A percentile compares a stretch with the other conserved stretches of the same genome.
Conservation (phyloP, 441 rosid genomes). For the Adansonia grandidieri region DNA sequence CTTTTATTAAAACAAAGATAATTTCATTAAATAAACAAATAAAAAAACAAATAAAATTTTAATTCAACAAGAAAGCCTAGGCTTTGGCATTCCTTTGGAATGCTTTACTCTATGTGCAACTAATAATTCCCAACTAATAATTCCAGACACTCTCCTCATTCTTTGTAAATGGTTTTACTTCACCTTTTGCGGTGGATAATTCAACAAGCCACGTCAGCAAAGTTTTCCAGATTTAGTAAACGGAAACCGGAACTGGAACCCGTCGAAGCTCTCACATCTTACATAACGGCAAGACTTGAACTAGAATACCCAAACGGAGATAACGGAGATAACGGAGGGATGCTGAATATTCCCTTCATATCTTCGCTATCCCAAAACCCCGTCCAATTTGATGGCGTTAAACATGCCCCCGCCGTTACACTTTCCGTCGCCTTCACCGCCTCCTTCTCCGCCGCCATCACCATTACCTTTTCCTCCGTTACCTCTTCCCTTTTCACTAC, state of each 20-base stretch:
- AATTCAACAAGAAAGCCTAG: neutral
- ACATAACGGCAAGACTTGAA: conserved; percentile 39
- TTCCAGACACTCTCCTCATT: neutral
- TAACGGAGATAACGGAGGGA: conserved; percentile 71
- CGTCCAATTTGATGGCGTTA: conserved; percentile 84
- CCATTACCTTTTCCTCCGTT: conserved; percentile 22
- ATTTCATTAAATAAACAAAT: conserved; percentile 30
- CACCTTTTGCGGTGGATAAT: neutral
- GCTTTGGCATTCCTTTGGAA: neutral
- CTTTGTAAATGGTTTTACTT: neutral
- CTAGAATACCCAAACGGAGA: conserved; percentile 52
- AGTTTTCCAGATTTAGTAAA: conserved; percentile 13
- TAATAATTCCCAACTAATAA: neutral
- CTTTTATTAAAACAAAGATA: neutral
- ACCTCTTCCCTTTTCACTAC: conserved; percentile 46
- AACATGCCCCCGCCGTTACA: conserved; percentile 30
- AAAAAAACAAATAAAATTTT: conserved; percentile 37
- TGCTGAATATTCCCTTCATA: conserved; percentile 55
- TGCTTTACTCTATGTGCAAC: neutral
- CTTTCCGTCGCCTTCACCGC: neutral
- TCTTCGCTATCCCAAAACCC: conserved; percentile 68
- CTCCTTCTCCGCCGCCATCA: conserved; percentile 14
- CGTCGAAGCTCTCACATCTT: neutral
- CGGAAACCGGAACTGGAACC: neutral
- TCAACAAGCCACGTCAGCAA: conserved; percentile 10